A percentile compares a stretch with the other conserved stretches of the same genome.
phyloP scores from a whole-genome alignment of 108 stramenopile genomes.

The Chaetoceros muelleri region DNA sequence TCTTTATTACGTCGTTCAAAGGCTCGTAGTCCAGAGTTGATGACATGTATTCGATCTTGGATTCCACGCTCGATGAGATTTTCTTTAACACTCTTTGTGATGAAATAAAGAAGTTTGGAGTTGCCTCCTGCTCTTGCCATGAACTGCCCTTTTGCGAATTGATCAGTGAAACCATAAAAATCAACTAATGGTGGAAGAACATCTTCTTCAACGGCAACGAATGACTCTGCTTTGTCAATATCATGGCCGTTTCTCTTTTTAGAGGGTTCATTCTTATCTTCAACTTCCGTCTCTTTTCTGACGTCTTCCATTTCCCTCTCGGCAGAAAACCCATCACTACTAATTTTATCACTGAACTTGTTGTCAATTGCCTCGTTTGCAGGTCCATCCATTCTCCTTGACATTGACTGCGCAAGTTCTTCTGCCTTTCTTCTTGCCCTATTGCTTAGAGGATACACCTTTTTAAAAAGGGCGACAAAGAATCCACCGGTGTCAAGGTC shows the following conservation, averaged over 20 bases:
- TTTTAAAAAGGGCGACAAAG: conserved; percentile 88
- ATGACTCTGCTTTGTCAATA: conserved; percentile 15
- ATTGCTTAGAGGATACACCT: conserved; percentile 59
- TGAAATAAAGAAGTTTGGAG: conserved; percentile 65
- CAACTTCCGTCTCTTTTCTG: conserved; percentile 3
- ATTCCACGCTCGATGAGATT: conserved; percentile 58
- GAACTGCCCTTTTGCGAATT: conserved; percentile 58
- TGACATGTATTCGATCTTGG: conserved; percentile 58
- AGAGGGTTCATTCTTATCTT: conserved; percentile 8
- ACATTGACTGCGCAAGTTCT: conserved; percentile 19
- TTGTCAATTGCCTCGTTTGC: conserved; percentile 3
- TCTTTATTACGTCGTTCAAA: conserved; percentile 61
- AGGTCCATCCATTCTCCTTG: conserved; percentile 9
- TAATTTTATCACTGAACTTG: conserved; percentile 1
- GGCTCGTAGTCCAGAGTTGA: conserved; percentile 69
- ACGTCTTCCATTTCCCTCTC: conserved; percentile 9
- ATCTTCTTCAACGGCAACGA: conserved; percentile 43
- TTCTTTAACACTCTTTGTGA: conserved; percentile 47
- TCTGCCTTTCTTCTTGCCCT: conserved; percentile 22
- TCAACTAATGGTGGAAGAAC: conserved; percentile 51
- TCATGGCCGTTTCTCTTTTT: conserved; percentile 11
- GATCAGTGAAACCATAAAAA: conserved; percentile 48
- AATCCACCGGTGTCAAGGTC: conserved; percentile 98
- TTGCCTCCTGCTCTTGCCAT: conserved; percentile 65
- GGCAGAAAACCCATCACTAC: conserved; percentile 4